These are phyloP conservation scores for Blastobotrys malaysiensis DNA, from an alignment of 1,139 yeast genomes.

Conservation along the genomic window DNA sequence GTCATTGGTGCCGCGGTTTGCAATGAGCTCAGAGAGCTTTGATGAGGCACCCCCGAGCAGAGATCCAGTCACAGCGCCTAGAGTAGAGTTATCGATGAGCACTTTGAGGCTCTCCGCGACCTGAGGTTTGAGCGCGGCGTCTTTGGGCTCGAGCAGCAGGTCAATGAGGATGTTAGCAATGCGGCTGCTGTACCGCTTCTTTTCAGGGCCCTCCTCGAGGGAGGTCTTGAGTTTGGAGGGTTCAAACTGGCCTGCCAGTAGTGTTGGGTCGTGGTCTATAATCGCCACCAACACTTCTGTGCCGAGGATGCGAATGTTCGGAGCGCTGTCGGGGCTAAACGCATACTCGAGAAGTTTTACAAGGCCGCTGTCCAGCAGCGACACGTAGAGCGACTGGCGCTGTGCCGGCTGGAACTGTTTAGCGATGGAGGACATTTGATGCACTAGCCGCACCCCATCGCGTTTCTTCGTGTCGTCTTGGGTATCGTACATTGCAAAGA, in stretches of 20 bases:
- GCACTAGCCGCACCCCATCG: conserved; percentile 73
- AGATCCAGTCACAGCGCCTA: neutral
- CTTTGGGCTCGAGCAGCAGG: conserved; percentile 56
- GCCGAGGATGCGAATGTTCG: conserved; percentile 59
- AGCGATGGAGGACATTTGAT: conserved; percentile 74
- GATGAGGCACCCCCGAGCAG: neutral
- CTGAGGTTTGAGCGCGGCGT: conserved; percentile 73
- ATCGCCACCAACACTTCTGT: conserved; percentile 77
- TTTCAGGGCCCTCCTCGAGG: conserved; percentile 1
- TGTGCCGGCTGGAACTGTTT: conserved; percentile 63
- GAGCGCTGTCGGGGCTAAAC: conserved; percentile 46
- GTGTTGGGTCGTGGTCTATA: conserved; percentile 70
- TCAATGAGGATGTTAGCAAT: conserved; percentile 55
- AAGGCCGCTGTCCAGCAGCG: conserved; percentile 63
- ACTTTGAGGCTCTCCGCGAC: conserved; percentile 78
- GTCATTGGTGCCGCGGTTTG: neutral
- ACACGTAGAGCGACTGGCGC: conserved; percentile 58
- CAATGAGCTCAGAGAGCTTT: neutral
- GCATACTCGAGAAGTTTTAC: conserved; percentile 66
- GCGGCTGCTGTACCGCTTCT: conserved; percentile 5
- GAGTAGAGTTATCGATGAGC: conserved; percentile 27
- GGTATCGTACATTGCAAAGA: conserved; percentile 53
- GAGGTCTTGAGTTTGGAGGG: neutral
- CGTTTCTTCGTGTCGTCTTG: conserved; percentile 35
- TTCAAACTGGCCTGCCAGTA: conserved; percentile 1